Base-by-base conservation (phyloP, 2,329 filamentous ascomycete species). In the Colletotrichum echinochloae region DNA sequence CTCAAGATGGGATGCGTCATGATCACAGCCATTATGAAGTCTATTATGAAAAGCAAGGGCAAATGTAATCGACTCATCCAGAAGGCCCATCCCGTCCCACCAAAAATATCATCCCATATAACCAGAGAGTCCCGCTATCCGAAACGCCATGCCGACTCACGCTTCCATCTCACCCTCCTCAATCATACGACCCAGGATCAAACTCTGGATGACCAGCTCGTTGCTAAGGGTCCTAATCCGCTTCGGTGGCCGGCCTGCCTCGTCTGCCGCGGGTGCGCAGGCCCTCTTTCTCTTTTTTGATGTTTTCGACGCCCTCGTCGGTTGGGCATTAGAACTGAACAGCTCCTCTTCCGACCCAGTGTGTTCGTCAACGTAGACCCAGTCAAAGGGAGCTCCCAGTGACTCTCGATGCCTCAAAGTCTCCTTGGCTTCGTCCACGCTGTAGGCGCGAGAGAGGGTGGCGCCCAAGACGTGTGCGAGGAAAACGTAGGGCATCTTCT, bases 121-220 rank as follows among this genome's bases (percentile, higher is more conserved):
- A 26, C 35, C 26, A 18, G 26, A 18, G 26, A 37, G 35, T 44
- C 12, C 48, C 6, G 37, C 9, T 18, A n/a, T 48, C 35, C 41
- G 1, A 54, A 54, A 62, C 60, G 60, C 60, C 35, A 35, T 18
- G 20, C 20, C 20, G 23, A 8, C 20, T 71, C 39, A 73, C 11
- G 41, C 66, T 39, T 72, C 72, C 16, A 84, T 76, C 74, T 89
- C 86, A 16, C 82, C 85, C 60, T 89, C 87, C 72, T 93, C 91
- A 62, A 94, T 88, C 74, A 98, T 81, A 71, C 90, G 89, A 0
- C 95, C 95, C 60, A 97, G 79, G 73, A 99, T 98, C 70, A 98
- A 83, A 79, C 94, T 98, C 84, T 99, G 95, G 65, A 97, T 91
- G 28, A 98, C 90, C 77, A 95, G 90, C 81, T 98, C 95, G 78